Evolutionary conservation across 768 basidiomycete genomes (phyloP).

Genomic region (Russula emetica): DNA sequence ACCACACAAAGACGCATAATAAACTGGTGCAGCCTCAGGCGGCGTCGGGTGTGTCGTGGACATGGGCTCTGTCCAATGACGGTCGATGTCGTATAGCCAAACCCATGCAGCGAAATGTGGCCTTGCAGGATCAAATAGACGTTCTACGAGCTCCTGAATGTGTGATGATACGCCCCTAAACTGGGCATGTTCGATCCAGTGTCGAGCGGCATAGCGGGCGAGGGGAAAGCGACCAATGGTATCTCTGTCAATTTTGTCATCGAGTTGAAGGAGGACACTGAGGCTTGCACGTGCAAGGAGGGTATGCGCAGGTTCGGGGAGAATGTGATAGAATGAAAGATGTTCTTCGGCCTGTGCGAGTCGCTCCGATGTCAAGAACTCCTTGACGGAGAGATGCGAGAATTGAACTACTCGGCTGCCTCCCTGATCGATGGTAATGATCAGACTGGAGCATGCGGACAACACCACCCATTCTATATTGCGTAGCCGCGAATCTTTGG

Average conservation of each 20-base stretch:
- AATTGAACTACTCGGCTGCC: background rate
- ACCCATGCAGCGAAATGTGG: background rate
- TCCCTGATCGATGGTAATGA: background rate
- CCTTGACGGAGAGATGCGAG: background rate
- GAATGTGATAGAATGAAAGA: background rate
- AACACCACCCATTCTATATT: background rate
- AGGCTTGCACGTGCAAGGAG: too few relatives aligned
- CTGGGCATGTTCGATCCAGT: background rate
- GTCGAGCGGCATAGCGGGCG: too few relatives aligned
- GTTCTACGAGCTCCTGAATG: background rate
- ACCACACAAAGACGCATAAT: background rate
- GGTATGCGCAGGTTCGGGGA: background rate
- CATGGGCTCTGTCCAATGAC: background rate
- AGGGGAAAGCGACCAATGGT: too few relatives aligned
- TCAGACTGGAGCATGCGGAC: background rate
- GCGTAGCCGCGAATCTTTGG: background rate
- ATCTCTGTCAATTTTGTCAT: too few relatives aligned
- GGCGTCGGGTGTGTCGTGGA: background rate
- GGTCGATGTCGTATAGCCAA: background rate
- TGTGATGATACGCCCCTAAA: background rate
- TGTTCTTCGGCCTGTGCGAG: background rate
- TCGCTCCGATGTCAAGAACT: background rate
- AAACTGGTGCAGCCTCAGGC: background rate
- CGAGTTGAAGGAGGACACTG: too few relatives aligned
- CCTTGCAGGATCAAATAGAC: background rate